These are phyloP conservation scores for Eimeria brunetti DNA, from an alignment of 169 alveolate species.

Conservation along the genomic window DNA sequence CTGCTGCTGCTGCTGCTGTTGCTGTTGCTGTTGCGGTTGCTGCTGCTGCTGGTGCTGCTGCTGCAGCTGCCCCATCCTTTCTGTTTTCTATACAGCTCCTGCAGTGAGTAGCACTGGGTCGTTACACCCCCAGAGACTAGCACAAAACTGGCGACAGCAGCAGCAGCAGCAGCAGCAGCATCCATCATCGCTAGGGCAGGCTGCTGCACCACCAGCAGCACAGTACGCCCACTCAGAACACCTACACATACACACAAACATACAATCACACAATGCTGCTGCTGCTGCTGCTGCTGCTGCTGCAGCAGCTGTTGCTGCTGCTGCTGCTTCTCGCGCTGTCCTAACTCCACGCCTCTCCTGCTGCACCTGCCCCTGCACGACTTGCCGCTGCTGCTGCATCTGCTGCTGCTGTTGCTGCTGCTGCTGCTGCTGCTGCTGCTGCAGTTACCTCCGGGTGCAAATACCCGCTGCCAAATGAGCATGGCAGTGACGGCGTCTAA, in stretches of 20 bases:
- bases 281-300: not conserved
- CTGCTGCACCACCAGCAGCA: conserved; percentile 65
- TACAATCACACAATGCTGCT: not conserved
- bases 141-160: not conserved
- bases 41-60: not conserved
- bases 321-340: too few species aligned
- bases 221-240: conserved; percentile 35
- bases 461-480: conserved; percentile 45
- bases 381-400: not conserved
- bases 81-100: not conserved
- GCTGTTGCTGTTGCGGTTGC: not conserved
- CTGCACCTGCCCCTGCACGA: not conserved
- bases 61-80: not conserved
- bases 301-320: not conserved
- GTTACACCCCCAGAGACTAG: conserved; percentile 16
- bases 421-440: not conserved
- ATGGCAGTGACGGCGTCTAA: conserved; percentile 82
- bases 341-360: not conserved
- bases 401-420: not conserved
- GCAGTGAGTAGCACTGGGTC: not conserved
- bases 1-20: conserved; percentile 11
- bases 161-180: conserved; percentile 2
- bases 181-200: not conserved
- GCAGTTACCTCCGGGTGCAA: conserved; percentile 56
- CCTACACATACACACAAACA: not conserved